Evolutionary conservation across 176 grass and related monocot genomes (phyloP), one percentile per base, ranked within the genome.

Genomic region (Triticum monococcum): DNA sequence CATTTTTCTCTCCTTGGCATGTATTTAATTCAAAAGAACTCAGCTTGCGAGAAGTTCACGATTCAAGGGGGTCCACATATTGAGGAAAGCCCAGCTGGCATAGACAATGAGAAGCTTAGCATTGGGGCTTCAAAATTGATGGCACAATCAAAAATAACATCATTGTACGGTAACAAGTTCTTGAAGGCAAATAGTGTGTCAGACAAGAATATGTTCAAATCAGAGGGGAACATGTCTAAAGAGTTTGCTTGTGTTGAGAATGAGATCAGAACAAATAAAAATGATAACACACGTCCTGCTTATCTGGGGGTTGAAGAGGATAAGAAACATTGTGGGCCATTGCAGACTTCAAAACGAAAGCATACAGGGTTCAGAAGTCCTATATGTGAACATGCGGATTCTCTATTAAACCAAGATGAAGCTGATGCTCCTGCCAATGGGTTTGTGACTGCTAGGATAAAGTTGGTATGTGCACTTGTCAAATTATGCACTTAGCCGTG

Each of bases 381-480:
- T 81, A 92, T 98, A 57, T 98, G 87, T 83, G 91, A 98, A 80
- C 72, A 18, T 81, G 75, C 69, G 70, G 92, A 95, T 78, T 94
- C 93, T 90, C 91, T 91, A 87, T 89, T 82, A 79, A 92, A 86
- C 83, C 94, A 94, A 86, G 89, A 92, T 85, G 93, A 95, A 83
- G 79, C 81, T 71, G 91, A 94, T 91, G 85, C 45, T 72, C 77
- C 86, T 80, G 56, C 20, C 35, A 85, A 78, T 90, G 86, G 77
- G 85, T 98, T 98, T 87, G 78, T 91, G 64, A 94, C 90, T 81
- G 93, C 96, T 72, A 95, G 86, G 93, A 89, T 79, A 92, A 98
- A 94, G 91, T 63, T 98, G 96, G 96, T 95, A 89, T 31, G 87
- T 35, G 23, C 75, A 81, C 22, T 79, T 38, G 26, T 72, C n/a